Evolutionary conservation across 108 stramenopile species (phyloP), one percentile per base, ranked within the genome.

Genomic region (Nitzschia inconspicua): DNA sequence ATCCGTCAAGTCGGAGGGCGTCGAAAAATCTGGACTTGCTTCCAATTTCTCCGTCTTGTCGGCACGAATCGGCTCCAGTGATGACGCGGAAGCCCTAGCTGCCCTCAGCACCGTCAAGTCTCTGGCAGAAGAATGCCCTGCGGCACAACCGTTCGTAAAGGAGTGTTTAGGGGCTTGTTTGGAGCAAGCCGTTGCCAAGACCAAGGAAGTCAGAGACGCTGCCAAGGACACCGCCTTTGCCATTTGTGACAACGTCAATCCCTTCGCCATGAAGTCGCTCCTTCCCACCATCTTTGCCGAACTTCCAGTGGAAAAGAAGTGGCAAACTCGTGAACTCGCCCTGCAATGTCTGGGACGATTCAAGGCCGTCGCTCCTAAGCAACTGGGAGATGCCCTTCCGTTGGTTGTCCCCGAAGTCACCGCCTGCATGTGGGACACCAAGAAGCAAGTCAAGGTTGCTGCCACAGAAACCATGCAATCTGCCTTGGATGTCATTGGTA

Each of bases 391-490:
- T 57, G 80, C 86, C 37, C 88, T 97, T 57, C 93, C 92, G 9
- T 83, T 89, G 72, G 58, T 98, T 20, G 92, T 98, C 24, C 97
- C 97, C 29, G 94, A 94, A 58, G 86, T 98, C 31, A 94, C 97
- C 11, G 90, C 91, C 4, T 94, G 88, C 63, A 95, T 98, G 94
- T 95, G 95, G 92, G 97, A 97, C 78, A 94, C 97, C 54, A 97
- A 97, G 93, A 96, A 95, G 80, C 92, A 95, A 77, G 88, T 97
- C 63, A 94, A 93, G 86, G 78, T 67, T 34, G 96, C 98, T 16
- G 91, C 96, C 50, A 94, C 86, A 31, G 74, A 57, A 1, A 91
- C 96, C 64, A 97, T 98, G 98, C 72, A 84, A 24, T 70, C 71
- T 20, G 89, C 95, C 6, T 76, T 93, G 57, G 86, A 93, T 20